Evolutionary conservation across 176 grass and related monocot genomes (phyloP), one percentile per base, ranked within the genome.

Genomic region (Oryza glumipatula): DNA sequence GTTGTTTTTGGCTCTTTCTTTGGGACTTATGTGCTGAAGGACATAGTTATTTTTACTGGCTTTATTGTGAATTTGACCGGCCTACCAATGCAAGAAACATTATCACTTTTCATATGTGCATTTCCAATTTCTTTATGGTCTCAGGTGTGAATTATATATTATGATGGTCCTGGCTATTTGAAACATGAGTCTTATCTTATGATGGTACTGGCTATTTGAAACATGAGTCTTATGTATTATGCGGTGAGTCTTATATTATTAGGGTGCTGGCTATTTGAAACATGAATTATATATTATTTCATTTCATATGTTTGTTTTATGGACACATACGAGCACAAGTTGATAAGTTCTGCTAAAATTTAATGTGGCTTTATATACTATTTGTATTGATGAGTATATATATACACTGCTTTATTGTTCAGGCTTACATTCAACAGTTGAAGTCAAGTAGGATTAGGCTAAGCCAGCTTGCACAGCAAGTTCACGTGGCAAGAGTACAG

Each of bases 391-490:
- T 58, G 52, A 58, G 6, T 82, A 24, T 7, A 5, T 82, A 24
- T 7, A 19, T 72, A 5, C 11, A 54, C 1, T 73, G 19, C 78
- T 61, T 63, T 32, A 39, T 83, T 80, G 72, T 79, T n/a, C 89
- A 97, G 94, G 94, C 94, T 49, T 97, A 97, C 44, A 86, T 97
- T 73, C 94, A 97, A 85, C 94, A 97, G 46, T 73, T 97, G 73
- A 92, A 97, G 56, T 86, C 92, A 45, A 90, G 92, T 87, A 94
- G 89, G 71, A 80, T 92, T 70, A 94, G 72, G 77, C 82, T 97
- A 78, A 76, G 45, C 72, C 94, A 90, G 85, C 64, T 94, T 67
- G 94, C 94, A 48, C 94, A 94, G 23, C 88, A 97, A 19, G 44
- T 92, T 86, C 94, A 97, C 54, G 83, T 72, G 13, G 88, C 89